A percentile compares a stretch with the other conserved stretches of the same genome.
phyloP scores from a whole-genome alignment of 2,329 filamentous ascomycete genomes.

The Passalora sequoiae region DNA sequence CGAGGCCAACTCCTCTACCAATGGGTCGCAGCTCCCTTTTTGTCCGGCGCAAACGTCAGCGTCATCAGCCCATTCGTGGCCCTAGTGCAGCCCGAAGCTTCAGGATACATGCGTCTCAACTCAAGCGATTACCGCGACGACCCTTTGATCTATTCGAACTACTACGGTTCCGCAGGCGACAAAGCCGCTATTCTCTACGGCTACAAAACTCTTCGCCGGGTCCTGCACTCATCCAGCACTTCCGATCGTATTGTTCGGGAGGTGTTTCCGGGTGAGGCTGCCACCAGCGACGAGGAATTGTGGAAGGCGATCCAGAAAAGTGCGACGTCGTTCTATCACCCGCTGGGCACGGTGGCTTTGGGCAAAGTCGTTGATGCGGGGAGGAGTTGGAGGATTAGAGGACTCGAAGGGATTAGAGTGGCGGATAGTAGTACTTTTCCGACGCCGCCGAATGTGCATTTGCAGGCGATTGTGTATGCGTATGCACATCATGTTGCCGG shows the following conservation, averaged over 20 bases:
- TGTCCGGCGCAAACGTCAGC: conserved; percentile 2
- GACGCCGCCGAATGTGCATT: conserved; percentile 10
- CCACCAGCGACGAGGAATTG: conserved; percentile 10
- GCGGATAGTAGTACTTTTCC: conserved; percentile 17
- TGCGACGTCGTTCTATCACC: conserved; percentile 13
- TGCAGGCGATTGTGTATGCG: conserved; percentile 13
- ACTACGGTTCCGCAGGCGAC: conserved; percentile 36
- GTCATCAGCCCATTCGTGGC: conserved; percentile 6
- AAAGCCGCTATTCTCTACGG: conserved; percentile 10
- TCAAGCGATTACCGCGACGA: conserved; percentile 58
- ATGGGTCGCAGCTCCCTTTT: not conserved
- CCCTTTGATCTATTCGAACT: conserved; percentile 59
- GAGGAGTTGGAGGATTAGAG: conserved; percentile 13
- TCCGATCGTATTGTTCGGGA: conserved; percentile 4
- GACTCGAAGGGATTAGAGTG: conserved; percentile 15
- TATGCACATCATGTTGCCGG: not conserved
- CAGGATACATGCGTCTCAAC: conserved; percentile 22
- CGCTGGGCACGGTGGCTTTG: conserved; percentile 6
- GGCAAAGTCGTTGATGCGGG: conserved; percentile 15
- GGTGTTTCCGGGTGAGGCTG: conserved; percentile 10
- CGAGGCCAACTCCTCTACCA: conserved; percentile 10
- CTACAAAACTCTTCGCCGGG: conserved; percentile 5
- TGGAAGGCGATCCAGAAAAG: conserved; percentile 13
- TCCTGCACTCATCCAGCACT: not conserved
- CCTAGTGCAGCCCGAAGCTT: conserved; percentile 53